Evolutionary conservation across 371 early-diverging fungal species (phyloP).

Genomic region (Mucor plumbeus): DNA sequence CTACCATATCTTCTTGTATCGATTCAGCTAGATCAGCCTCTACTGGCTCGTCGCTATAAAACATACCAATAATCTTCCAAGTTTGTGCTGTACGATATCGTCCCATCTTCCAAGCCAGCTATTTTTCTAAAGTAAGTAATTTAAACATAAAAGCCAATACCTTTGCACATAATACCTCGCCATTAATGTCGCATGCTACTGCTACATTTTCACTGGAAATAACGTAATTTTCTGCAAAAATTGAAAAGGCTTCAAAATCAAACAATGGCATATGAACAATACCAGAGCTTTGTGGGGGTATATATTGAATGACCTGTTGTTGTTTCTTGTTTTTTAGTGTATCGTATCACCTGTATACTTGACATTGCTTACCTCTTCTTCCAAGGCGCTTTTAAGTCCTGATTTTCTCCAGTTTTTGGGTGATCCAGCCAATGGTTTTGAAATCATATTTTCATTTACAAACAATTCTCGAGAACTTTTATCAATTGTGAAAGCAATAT

Average conservation of each 20-base stretch:
- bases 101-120: slow-evolving; percentile 70
- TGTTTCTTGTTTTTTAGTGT: no score
- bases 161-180: slow-evolving; percentile 48
- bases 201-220: slow-evolving; percentile 53
- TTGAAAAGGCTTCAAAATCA: slow-evolving; percentile 49
- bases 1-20: neutral
- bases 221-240: slow-evolving; percentile 1
- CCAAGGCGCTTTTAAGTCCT: slow-evolving; percentile 22
- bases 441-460: slow-evolving; percentile 46
- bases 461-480: slow-evolving; percentile 40
- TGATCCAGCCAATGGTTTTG: slow-evolving; percentile 26
- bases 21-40: slow-evolving; percentile 13
- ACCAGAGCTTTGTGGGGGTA: slow-evolving; percentile 63
- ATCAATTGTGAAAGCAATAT: slow-evolving; percentile 70
- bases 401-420: slow-evolving; percentile 36
- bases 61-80: slow-evolving; percentile 77
- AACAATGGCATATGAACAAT: slow-evolving; percentile 70
- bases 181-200: slow-evolving; percentile 70
- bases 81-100: slow-evolving; percentile 77
- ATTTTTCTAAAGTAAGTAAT: slow-evolving; percentile 2
- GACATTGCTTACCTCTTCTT: slow-evolving; percentile 33
- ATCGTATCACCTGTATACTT: neutral
- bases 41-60: slow-evolving; percentile 54
- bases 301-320: slow-evolving; percentile 43
- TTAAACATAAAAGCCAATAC: neutral